Evolutionary conservation across 306 rosid species (phyloP), one percentile per base, ranked within the genome.

Genomic region (Pterocarpus macrocarpus): DNA sequence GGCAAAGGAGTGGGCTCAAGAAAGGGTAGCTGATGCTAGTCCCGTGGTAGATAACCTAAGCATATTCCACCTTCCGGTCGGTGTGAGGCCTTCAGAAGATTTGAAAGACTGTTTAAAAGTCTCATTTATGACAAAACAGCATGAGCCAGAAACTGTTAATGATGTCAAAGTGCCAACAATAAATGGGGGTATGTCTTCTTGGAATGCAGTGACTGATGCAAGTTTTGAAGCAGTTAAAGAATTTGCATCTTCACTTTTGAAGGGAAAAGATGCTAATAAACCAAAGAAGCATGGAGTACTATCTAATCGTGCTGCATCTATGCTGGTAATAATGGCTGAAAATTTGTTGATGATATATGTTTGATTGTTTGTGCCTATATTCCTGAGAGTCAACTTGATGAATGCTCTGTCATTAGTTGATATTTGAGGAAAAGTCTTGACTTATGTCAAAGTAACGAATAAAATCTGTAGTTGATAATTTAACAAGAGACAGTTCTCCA

Each of bases 251-350:
- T 77, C 89, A 35, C 64, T 89, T 43, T 75, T 91, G 59, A 95
- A 89, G 81, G 93, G 90, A 73, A 93, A 89, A 82, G 53, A 78
- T 72, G 43, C 83, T 16, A 90, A 86, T 76, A 76, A 84, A 71
- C 83, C 90, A 17, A 93, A 92, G 88, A 88, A 87, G 86, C 86
- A 89, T 58, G 91, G 99, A 82, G 84, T 81, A 82, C 85, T 95
- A 34, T 91, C 99, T 78, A 89, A 73, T 74, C 97, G 99, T 67
- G 97, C 99, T 39, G 97, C 99, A 61, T 91, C 97, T 6, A 93
- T 95, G 99, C 88, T 95, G 97, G 98, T 94, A 92, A 88, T 69
- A 58, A 71, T 73, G 47, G 45, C 8, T 43, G 8, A 43, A 30
- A 56, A 12, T 69, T 68, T 71, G 69, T 61, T 84, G 30, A 65